phyloP scores from a whole-genome alignment of 768 basidiomycete genomes.

The Austroboletus eburneus region DNA sequence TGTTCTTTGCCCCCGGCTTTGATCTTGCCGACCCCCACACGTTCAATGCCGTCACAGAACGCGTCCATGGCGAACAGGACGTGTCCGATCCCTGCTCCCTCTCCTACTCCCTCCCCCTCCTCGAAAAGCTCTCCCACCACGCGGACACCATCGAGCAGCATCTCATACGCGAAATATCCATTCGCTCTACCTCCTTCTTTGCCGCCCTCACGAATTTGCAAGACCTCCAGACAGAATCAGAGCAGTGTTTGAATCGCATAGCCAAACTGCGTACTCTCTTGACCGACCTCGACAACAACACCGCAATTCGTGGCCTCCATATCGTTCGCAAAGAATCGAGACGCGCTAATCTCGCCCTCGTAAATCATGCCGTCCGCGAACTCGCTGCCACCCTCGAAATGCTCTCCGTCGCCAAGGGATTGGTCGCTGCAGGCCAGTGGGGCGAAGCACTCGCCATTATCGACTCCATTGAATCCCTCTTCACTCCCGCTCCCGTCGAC shows the following conservation, averaged over 20 bases:
- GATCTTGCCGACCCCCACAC: conserved; percentile 76
- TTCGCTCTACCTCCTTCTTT: conserved; percentile 92
- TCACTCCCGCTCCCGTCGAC: conserved; percentile 32
- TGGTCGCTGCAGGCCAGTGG: conserved; percentile 88
- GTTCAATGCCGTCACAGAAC: conserved; percentile 73
- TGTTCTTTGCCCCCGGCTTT: conserved; percentile 80
- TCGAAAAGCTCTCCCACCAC: conserved; percentile 88
- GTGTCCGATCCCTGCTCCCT: conserved; percentile 56
- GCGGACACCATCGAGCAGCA: conserved; percentile 94
- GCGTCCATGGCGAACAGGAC: conserved; percentile 36
- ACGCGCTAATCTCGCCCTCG: conserved; percentile 53
- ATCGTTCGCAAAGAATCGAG: conserved; percentile 64
- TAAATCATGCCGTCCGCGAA: conserved; percentile 59
- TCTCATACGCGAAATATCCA: conserved; percentile 86
- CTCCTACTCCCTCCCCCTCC: conserved; percentile 65
- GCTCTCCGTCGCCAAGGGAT: conserved; percentile 59
- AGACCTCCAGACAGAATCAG: conserved; percentile 85
- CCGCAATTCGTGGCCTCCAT: conserved; percentile 76
- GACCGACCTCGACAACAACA: conserved; percentile 68
- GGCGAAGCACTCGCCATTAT: conserved; percentile 75
- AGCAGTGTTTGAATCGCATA: conserved; percentile 75
- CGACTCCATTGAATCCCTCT: conserved; percentile 60
- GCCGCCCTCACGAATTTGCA: conserved; percentile 93
- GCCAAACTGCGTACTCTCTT: conserved; percentile 66
- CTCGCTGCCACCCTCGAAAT: conserved; percentile 75